Evolutionary conservation across 2,329 filamentous ascomycete genomes (phyloP).

Genomic region (Beauveria australis): DNA sequence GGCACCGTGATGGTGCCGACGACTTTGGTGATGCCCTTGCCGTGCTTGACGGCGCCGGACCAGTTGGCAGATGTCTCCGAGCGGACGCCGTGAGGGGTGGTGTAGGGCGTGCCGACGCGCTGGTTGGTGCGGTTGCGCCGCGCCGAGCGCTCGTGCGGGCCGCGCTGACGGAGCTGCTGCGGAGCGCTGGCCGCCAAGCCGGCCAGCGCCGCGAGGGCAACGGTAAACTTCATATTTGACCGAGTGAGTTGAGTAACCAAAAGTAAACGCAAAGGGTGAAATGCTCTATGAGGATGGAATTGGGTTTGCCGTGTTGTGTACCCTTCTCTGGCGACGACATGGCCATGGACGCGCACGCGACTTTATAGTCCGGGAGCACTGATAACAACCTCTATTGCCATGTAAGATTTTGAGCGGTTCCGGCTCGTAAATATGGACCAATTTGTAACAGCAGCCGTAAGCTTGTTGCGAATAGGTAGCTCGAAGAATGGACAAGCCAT

Average conservation of each 20-base stretch:
- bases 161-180: background rate
- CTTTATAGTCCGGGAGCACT: background rate
- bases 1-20: background rate
- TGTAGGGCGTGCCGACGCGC: background rate
- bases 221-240: background rate
- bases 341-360: background rate
- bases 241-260: background rate
- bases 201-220: background rate
- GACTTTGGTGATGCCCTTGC: background rate
- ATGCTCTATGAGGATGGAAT: too few species aligned
- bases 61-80: background rate
- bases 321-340: background rate
- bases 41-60: background rate
- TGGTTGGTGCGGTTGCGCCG: background rate
- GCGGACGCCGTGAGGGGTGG: background rate
- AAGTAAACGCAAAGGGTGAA: background rate
- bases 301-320: background rate
- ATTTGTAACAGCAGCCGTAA: background rate
- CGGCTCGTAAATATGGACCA: background rate
- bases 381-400: background rate
- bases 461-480: background rate
- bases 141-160: background rate
- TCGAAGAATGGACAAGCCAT: background rate
- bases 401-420: background rate
- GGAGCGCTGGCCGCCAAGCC: background rate